Evolutionary conservation across 2,329 filamentous ascomycete species (phyloP).

Genomic region (Pseudocercospora macadamiae): DNA sequence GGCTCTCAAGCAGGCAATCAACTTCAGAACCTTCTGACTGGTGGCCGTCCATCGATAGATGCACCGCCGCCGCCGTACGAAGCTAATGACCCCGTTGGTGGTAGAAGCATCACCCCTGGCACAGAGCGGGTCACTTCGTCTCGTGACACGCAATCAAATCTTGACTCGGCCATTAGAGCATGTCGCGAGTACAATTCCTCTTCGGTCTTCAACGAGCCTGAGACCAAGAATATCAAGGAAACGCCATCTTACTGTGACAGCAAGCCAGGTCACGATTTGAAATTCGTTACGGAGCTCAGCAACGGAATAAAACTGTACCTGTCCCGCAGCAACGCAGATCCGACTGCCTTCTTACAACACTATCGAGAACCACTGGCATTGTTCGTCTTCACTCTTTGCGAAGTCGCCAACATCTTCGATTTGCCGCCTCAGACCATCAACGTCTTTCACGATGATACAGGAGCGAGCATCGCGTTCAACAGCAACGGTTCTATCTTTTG

Average conservation of each 20-base stretch:
- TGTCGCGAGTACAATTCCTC: constrained; percentile 76
- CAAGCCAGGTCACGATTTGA: constrained; percentile 72
- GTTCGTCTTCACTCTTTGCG: constrained; percentile 71
- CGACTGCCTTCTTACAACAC: constrained; percentile 61
- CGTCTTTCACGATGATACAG: constrained; percentile 81
- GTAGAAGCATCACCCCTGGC: constrained; percentile 26
- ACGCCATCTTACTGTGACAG: constrained; percentile 82
- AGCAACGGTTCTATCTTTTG: constrained; percentile 85
- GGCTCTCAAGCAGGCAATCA: constrained; percentile 45
- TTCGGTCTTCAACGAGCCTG: constrained; percentile 71
- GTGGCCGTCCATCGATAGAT: constrained; percentile 25
- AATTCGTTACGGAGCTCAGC: constrained; percentile 68
- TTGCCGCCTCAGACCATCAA: constrained; percentile 72
- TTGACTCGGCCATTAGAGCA: constrained; percentile 76
- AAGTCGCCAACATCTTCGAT: constrained; percentile 72
- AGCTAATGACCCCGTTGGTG: constrained; percentile 28
- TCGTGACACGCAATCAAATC: constrained; percentile 64
- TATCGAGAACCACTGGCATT: constrained; percentile 66
- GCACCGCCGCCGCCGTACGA: constrained; percentile 42
- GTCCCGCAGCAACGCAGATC: constrained; percentile 56
- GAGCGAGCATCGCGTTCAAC: constrained; percentile 92
- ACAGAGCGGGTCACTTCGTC: constrained; percentile 45
- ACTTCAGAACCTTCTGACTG: constrained; percentile 35
- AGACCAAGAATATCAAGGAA: constrained; percentile 75
- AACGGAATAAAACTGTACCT: constrained; percentile 76